phyloP scores from a whole-genome alignment of 768 basidiomycete genomes.

The Clathrus columnatus region DNA sequence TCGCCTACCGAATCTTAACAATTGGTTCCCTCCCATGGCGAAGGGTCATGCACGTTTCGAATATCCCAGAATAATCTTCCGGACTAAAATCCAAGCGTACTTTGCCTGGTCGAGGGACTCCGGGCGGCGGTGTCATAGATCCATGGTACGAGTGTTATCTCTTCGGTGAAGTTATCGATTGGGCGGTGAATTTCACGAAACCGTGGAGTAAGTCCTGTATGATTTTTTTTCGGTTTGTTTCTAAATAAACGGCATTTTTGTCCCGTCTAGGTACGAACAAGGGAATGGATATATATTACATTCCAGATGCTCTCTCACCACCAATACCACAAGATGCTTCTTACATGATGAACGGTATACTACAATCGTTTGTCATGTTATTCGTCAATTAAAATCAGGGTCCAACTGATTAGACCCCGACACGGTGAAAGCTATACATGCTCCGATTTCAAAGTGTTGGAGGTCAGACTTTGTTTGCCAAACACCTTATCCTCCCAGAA shows the following conservation, averaged over 20 bases:
- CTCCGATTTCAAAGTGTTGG: conserved; percentile 51
- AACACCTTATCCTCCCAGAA: conserved; percentile 31
- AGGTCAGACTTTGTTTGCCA: conserved; percentile 25
- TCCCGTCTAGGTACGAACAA: too few relatives aligned
- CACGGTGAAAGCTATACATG: conserved; percentile 56
- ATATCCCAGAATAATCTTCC: neutral
- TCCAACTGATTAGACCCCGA: too few relatives aligned
- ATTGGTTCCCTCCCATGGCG: neutral
- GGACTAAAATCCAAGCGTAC: conserved; percentile 1
- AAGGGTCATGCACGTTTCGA: neutral
- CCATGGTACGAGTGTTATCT: conserved; percentile 47
- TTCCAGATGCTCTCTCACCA: conserved; percentile 42
- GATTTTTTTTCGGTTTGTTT: too few relatives aligned
- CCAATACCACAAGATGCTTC: conserved; percentile 39
- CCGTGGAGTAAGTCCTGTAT: conserved; percentile 37
- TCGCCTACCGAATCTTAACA: conserved; percentile 10
- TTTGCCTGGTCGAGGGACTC: neutral
- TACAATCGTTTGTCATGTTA: too few relatives aligned
- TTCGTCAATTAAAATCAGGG: too few relatives aligned
- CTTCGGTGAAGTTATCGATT: conserved; percentile 58
- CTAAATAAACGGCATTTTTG: too few relatives aligned
- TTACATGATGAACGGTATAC: conserved; percentile 55
- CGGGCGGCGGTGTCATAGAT: conserved; percentile 30
- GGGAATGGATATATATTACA: conserved; percentile 11
- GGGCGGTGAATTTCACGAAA: conserved; percentile 61